phyloP scores from a whole-genome alignment of 805 yeast species.

The Candida xyloterini region DNA sequence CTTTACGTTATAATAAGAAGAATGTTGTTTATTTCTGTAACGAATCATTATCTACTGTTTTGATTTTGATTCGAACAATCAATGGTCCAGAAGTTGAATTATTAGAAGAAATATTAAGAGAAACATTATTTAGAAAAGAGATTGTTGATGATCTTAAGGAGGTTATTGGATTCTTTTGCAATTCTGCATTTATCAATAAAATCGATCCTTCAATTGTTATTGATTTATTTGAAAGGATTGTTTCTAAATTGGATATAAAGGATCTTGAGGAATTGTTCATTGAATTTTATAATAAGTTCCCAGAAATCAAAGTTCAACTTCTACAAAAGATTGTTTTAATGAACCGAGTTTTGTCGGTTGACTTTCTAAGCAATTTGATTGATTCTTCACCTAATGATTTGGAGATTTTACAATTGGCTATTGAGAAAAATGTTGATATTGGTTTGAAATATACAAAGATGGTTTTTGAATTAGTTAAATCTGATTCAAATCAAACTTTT shows the following conservation, averaged over 20 bases:
- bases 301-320: conserved; percentile 40
- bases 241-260: conserved; percentile 34
- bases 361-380: conserved; percentile 45
- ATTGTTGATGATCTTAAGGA: conserved; percentile 23
- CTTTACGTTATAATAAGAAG: conserved; percentile 26
- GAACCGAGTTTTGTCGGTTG: conserved; percentile 52
- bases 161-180: conserved; percentile 34
- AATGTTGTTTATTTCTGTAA: conserved; percentile 26
- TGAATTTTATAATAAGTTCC: conserved; percentile 38
- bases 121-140: conserved; percentile 30
- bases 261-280: conserved; percentile 49
- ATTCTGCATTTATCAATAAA: conserved; percentile 16
- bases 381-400: conserved; percentile 36
- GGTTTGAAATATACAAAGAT: conserved; percentile 44
- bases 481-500: not conserved
- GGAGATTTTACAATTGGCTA: conserved; percentile 44
- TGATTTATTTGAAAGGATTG: conserved; percentile 30
- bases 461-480: conserved; percentile 26
- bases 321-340: conserved; percentile 45
- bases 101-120: conserved; percentile 22
- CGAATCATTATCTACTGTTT: conserved; percentile 23
- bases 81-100: not conserved
- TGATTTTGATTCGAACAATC: conserved; percentile 10
- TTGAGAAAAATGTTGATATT: conserved; percentile 56
- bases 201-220: conserved; percentile 25